Evolutionary conservation across 2,329 filamentous ascomycete species (phyloP).

Genomic region (Fusarium tjaetaba): DNA sequence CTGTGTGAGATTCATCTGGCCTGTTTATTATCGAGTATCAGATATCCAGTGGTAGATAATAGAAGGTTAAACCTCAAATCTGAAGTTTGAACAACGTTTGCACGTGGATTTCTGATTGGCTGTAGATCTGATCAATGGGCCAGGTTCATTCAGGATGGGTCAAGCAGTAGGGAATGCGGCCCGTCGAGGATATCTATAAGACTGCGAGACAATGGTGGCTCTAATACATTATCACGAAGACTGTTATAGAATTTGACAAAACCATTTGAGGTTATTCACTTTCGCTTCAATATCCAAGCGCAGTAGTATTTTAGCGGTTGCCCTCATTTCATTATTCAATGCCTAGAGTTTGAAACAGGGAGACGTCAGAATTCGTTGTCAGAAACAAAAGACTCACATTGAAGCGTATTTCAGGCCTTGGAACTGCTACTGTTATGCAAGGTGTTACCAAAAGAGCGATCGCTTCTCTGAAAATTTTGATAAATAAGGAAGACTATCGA

Average conservation of each 20-base stretch:
- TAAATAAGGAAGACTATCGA: neutral
- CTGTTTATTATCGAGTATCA: slow-evolving; percentile 47
- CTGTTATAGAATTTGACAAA: neutral
- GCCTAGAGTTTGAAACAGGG: neutral
- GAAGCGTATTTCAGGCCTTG: neutral
- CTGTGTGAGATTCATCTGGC: neutral
- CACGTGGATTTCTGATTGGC: slow-evolving; percentile 4
- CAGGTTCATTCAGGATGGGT: neutral
- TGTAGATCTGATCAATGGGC: slow-evolving; percentile 1
- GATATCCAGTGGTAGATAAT: neutral
- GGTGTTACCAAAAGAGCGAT: neutral
- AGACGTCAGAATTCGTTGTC: neutral
- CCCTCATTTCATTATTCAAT: neutral
- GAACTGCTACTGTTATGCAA: neutral
- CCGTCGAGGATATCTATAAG: neutral
- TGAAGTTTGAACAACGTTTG: neutral
- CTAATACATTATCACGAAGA: neutral
- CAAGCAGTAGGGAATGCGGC: neutral
- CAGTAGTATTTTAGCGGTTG: neutral
- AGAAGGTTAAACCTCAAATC: neutral
- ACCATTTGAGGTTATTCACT: fast-evolving
- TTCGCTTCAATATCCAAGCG: neutral
- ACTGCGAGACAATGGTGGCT: neutral
- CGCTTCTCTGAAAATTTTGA: neutral
- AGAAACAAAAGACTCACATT: neutral